These are phyloP conservation scores for Euclidium syriacum DNA, from an alignment of 345 rosid genomes.

Conservation along the genomic window DNA sequence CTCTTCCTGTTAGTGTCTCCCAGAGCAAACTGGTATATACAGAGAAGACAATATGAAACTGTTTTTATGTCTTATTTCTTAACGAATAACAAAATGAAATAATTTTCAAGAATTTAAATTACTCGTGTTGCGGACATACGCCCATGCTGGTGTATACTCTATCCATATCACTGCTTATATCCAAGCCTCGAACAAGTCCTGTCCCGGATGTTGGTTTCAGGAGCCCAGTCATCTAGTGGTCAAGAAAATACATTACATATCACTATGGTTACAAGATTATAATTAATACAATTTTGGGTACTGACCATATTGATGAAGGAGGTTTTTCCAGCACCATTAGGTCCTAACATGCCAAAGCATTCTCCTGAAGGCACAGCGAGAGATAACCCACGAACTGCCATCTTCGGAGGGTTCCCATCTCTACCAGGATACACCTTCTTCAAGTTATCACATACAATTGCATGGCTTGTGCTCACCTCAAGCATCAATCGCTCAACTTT, in stretches of 20 bases:
- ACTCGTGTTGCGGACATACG: slow-evolving; percentile 98
- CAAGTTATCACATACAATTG: slow-evolving; percentile 63
- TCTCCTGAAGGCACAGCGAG: slow-evolving; percentile 89
- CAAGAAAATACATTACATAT: slow-evolving; percentile 6
- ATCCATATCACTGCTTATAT: slow-evolving; percentile 69
- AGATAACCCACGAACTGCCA: slow-evolving; percentile 86
- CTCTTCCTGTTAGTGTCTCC: slow-evolving; percentile 90
- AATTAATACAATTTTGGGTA: slow-evolving; percentile 1
- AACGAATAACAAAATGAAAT: background rate
- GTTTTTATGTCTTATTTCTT: too few relatives aligned
- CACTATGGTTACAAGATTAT: background rate
- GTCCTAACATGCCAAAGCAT: slow-evolving; percentile 98
- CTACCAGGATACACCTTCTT: slow-evolving; percentile 83
- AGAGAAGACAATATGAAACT: background rate
- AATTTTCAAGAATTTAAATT: slow-evolving; percentile 22
- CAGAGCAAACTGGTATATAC: slow-evolving; percentile 72
- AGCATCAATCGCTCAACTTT: slow-evolving; percentile 68
- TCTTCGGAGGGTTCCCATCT: slow-evolving; percentile 84
- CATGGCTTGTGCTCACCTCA: slow-evolving; percentile 46
- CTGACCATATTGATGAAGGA: slow-evolving; percentile 92
- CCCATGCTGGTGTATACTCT: slow-evolving; percentile 89
- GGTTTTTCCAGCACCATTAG: slow-evolving; percentile 97
- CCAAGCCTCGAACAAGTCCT: slow-evolving; percentile 69
- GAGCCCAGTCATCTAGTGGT: slow-evolving; percentile 94
- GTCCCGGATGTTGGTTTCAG: slow-evolving; percentile 74